These are phyloP conservation scores for Cladophialophora yegresii DNA, from an alignment of 2,329 filamentous ascomycete species.

Conservation along the genomic window DNA sequence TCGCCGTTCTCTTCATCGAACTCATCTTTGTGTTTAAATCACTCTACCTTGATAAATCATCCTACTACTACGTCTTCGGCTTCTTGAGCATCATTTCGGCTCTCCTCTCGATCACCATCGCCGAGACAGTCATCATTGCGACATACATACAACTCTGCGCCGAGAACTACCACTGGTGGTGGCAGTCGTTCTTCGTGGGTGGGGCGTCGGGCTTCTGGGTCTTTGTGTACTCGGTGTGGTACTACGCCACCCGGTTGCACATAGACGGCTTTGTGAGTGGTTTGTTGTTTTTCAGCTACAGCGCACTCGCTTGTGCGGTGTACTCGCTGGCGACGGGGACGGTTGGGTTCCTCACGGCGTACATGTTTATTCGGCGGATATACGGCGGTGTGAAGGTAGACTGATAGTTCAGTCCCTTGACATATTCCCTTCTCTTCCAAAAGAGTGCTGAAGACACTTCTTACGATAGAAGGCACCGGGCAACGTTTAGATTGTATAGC, in stretches of 20 bases:
- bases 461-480: slow-evolving; percentile 12
- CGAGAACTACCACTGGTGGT: slow-evolving; percentile 92
- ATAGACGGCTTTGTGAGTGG: slow-evolving; percentile 78
- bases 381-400: slow-evolving; percentile 46
- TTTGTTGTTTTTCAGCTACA: slow-evolving; percentile 83
- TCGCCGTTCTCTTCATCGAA: slow-evolving; percentile 86
- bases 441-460: background rate
- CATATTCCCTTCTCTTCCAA: background rate
- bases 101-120: slow-evolving; percentile 73
- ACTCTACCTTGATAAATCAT: slow-evolving; percentile 85
- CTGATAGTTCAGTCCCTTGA: slow-evolving; percentile 15
- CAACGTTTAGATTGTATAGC: slow-evolving; percentile 20
- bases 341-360: slow-evolving; percentile 79
- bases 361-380: slow-evolving; percentile 79
- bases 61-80: slow-evolving; percentile 89
- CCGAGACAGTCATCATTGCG: slow-evolving; percentile 79
- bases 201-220: slow-evolving; percentile 78
- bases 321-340: slow-evolving; percentile 82
- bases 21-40: slow-evolving; percentile 84
- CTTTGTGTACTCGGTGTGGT: slow-evolving; percentile 80
- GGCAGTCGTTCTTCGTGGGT: slow-evolving; percentile 81
- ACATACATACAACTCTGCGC: slow-evolving; percentile 80
- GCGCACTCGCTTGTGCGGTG: slow-evolving; percentile 75
- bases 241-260: slow-evolving; percentile 77
- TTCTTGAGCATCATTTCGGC: slow-evolving; percentile 74